Evolutionary conservation across 163 green algal species (phyloP).

Genomic region (Volvox carteri): DNA sequence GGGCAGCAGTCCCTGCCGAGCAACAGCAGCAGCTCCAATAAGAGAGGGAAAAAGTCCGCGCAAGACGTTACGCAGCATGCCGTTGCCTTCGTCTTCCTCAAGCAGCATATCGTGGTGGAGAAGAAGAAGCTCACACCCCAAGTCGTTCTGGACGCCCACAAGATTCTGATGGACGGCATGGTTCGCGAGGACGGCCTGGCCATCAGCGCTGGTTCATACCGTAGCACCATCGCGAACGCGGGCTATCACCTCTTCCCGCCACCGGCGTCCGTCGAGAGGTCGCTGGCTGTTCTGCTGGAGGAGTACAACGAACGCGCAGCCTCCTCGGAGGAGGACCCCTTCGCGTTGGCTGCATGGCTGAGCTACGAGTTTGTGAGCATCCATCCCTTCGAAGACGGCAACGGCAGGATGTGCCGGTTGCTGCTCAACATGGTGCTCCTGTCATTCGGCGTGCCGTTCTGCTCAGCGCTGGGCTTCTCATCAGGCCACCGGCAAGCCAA

Average conservation of each 20-base stretch:
- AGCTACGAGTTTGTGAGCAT: slow-evolving; percentile 35
- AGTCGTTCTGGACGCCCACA: not conserved
- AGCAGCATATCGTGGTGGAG: not conserved
- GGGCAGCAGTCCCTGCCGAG: not conserved
- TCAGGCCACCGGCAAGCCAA: not conserved
- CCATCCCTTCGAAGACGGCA: slow-evolving; percentile 48
- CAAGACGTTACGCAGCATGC: not conserved
- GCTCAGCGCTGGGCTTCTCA: slow-evolving; percentile 5
- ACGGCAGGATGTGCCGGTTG: slow-evolving; percentile 46
- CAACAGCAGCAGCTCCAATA: not conserved
- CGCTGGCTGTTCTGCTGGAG: not conserved
- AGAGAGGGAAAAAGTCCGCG: too few species aligned
- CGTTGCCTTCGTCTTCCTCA: not conserved
- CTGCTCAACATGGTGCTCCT: slow-evolving; percentile 17
- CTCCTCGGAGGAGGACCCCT: not conserved
- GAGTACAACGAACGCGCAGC: not conserved
- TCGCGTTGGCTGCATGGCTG: slow-evolving; percentile 38
- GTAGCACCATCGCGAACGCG: not conserved
- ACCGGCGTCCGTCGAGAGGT: not conserved
- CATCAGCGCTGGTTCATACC: not conserved
- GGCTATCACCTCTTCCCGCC: slow-evolving; percentile 4
- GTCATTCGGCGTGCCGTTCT: not conserved
- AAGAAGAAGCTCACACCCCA: not conserved
- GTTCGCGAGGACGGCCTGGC: not conserved
- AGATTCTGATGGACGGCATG: not conserved